phyloP scores from a whole-genome alignment of 164 flowering plant genomes.

The Nelumbo lutea region DNA sequence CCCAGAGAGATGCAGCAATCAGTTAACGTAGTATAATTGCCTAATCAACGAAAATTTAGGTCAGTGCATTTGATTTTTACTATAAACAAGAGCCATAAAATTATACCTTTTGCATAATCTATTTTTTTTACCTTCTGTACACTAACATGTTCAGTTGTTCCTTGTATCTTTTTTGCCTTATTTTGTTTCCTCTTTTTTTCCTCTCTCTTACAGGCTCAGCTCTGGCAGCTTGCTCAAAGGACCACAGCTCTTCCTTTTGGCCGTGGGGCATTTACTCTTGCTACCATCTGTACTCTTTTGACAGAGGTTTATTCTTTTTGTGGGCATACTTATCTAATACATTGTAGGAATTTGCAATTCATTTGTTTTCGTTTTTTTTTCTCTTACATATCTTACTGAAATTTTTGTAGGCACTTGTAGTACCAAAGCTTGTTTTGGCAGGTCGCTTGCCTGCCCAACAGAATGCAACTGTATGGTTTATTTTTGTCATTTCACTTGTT shows the following conservation, averaged over 20 bases:
- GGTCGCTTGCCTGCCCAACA: conserved; percentile 98
- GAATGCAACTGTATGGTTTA: conserved; percentile 85
- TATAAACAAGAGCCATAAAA: too few relatives aligned
- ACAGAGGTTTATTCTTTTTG: conserved; percentile 58
- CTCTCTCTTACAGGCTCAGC: conserved; percentile 52
- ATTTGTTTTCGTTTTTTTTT: neutral
- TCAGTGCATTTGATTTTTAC: too few relatives aligned
- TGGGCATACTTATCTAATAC: conserved; percentile 2
- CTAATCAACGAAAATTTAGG: too few relatives aligned
- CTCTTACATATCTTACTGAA: conserved; percentile 10
- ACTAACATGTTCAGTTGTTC: too few relatives aligned
- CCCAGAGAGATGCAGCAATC: too few relatives aligned
- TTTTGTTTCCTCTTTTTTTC: neutral
- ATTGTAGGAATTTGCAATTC: neutral
- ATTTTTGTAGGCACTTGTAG: conserved; percentile 63
- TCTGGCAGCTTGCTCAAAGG: conserved; percentile 97
- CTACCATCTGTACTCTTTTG: conserved; percentile 76
- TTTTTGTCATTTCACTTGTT: neutral
- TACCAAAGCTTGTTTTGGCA: conserved; percentile 91
- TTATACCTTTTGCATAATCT: too few relatives aligned
- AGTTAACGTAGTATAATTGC: too few relatives aligned
- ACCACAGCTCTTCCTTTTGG: conserved; percentile 95
- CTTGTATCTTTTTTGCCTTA: neutral
- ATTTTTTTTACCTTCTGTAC: too few relatives aligned
- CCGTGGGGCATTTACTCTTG: conserved; percentile 96